Percentiles rank a stretch among this genome's conserved stretches.
These are phyloP conservation scores for Camelina laxa DNA, from an alignment of 345 rosid genomes.

Conservation along the genomic window DNA sequence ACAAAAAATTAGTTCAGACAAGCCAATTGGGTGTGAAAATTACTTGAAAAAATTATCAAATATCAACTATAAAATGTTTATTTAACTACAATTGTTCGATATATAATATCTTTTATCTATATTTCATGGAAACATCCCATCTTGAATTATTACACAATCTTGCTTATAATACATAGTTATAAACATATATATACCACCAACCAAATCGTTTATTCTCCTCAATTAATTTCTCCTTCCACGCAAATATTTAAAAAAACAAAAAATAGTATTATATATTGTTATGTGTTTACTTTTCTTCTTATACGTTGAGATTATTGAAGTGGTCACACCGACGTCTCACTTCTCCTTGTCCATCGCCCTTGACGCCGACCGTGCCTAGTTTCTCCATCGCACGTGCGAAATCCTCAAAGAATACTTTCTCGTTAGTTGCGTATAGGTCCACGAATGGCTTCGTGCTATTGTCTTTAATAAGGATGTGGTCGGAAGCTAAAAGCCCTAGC, in stretches of 20 bases:
- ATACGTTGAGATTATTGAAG: conserved; percentile 47
- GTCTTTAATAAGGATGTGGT: conserved; percentile 43
- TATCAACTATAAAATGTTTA: conserved; percentile 1
- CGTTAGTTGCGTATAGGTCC: conserved; percentile 49
- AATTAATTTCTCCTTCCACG: conserved; percentile 15
- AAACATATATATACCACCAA: conserved; percentile 22
- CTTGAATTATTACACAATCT: conserved; percentile 15
- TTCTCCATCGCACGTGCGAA: conserved; percentile 60
- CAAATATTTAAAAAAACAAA: conserved; percentile 10
- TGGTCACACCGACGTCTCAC: conserved; percentile 61
- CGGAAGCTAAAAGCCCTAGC: conserved; percentile 49
- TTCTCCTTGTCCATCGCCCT: conserved; percentile 55
- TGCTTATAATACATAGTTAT: conserved; percentile 25
- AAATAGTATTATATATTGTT: neutral
- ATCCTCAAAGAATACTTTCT: conserved; percentile 51
- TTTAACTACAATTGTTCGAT: neutral
- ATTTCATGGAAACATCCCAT: conserved; percentile 22
- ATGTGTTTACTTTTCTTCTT: neutral
- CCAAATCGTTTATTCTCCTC: conserved; percentile 14
- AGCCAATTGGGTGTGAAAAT: too few species aligned
- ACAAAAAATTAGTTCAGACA: too few species aligned
- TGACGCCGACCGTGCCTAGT: conserved; percentile 47
- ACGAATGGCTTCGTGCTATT: conserved; percentile 48
- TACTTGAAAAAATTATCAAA: neutral
- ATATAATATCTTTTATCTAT: neutral